Base-by-base conservation (phyloP, 2,329 filamentous ascomycete species). In the Penicillium sp. region DNA sequence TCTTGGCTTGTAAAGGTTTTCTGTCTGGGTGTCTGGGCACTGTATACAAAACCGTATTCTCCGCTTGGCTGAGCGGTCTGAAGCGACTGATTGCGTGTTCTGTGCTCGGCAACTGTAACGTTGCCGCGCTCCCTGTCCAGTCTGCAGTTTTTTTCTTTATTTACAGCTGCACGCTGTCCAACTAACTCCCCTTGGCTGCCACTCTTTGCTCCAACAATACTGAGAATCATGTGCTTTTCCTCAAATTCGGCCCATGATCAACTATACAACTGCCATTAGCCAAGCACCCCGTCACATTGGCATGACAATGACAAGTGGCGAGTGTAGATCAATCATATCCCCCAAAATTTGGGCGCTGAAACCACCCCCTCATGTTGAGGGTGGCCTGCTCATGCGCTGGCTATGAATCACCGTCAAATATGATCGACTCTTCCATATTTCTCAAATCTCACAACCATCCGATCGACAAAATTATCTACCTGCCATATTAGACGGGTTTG, bases 31-130 rank as follows among this genome's bases (percentile, higher is more conserved):
- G 6, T 29, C 55, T 57, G 41, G 55, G 51, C 55, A 42, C 19
- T 40, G 42, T 37, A 45, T 46, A 51, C 48, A 28, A 42, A 31
- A 17, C 48, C 48, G 43, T 42, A 42, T 50, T 33, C 38, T 37
- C 43, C 41, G 48, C 55, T 57, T 57, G 55, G 48, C 55, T 57
- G 15, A 34, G 52, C 52, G 48, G 49, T 54, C 49, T 49, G 33
- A 37, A 51, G 45, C 35, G 47, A 29, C 31, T 22, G 49, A 46
- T 53, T 55, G 52, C 54, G 54, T 48, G 55, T 50, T 42, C 35
- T 29, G 5, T 47, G 43, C 48, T 50, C 48, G 48, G 48, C 48
- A 47, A 21, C 34, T 22, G 26, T 19, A 45, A 26, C 12, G 6
- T 44, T 38, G 15, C 29, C 13, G 21, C n/a, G 24, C 24, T 41